Evolutionary conservation across 306 rosid species (phyloP).

Genomic region (Prunus mongolica): DNA sequence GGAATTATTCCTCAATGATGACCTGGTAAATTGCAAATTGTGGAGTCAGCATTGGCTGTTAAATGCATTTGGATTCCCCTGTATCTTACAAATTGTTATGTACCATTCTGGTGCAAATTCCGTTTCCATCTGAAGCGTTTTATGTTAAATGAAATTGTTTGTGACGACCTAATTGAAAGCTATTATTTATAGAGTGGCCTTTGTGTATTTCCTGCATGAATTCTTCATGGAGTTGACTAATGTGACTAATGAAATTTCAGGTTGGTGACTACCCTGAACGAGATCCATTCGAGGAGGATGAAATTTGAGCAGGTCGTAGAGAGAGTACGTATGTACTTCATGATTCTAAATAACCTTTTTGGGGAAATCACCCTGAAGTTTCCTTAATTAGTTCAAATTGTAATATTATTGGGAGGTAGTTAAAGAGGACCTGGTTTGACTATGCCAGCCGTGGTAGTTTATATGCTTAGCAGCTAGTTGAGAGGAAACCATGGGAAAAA

Average conservation of each 20-base stretch:
- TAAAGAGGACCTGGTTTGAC: not conserved
- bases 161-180: not conserved
- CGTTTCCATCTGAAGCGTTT: not conserved
- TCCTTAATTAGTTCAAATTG: not conserved
- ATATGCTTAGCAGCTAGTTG: not conserved
- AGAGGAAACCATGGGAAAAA: not conserved
- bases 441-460: not conserved
- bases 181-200: not conserved
- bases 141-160: not conserved
- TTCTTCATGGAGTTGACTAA: not conserved
- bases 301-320: conserved; percentile 45
- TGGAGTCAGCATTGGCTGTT: too few relatives aligned
- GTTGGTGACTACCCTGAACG: conserved; percentile 91
- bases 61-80: not conserved
- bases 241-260: conserved; percentile 35
- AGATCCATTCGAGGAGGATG: conserved; percentile 86
- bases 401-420: not conserved
- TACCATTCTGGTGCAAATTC: not conserved
- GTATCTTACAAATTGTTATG: not conserved
- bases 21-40: too few relatives aligned
- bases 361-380: not conserved
- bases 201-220: not conserved
- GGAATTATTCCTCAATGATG: too few relatives aligned
- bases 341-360: not conserved
- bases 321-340: not conserved